Percentiles rank a stretch among this genome's conserved stretches.
phyloP scores from a whole-genome alignment of 176 grass and related monocot species.

The Aegilops speltoides region DNA sequence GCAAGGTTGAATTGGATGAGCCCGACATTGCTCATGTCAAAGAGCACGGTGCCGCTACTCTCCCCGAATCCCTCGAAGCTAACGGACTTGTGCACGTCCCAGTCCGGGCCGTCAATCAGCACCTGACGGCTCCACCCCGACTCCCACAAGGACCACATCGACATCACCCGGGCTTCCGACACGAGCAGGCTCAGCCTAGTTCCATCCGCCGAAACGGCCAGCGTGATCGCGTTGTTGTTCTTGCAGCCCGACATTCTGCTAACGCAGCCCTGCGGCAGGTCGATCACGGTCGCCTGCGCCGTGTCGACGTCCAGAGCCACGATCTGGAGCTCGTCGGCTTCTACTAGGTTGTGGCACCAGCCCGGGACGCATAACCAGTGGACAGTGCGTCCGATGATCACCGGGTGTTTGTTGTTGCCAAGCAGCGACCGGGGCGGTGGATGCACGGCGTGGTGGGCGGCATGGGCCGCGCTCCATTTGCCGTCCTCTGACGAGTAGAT shows the following conservation, averaged over 20 bases:
- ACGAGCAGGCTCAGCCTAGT: not conserved
- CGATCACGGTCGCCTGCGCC: not conserved
- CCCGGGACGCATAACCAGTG: not conserved
- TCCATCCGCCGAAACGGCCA: not conserved
- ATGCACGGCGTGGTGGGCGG: not conserved
- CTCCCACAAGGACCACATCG: constrained; percentile 10
- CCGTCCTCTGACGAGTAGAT: not conserved
- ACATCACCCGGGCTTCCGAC: not conserved
- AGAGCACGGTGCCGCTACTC: not conserved
- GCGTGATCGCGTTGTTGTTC: not conserved
- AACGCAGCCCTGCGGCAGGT: not conserved
- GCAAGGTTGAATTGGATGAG: constrained; percentile 2
- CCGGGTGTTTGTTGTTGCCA: not conserved
- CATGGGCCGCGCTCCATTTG: not conserved
- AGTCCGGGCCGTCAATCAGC: not conserved
- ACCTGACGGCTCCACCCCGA: not conserved
- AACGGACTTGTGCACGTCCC: not conserved
- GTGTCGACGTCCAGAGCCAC: not conserved
- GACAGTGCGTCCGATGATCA: not conserved
- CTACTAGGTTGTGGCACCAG: not conserved
- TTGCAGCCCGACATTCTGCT: not conserved
- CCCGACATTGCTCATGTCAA: not conserved
- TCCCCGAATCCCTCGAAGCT: constrained; percentile 9
- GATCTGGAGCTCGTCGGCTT: not conserved
- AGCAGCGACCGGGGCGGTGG: not conserved